These are phyloP conservation scores for Dipteronia sinensis DNA, from an alignment of 345 rosid genomes.

Conservation along the genomic window DNA sequence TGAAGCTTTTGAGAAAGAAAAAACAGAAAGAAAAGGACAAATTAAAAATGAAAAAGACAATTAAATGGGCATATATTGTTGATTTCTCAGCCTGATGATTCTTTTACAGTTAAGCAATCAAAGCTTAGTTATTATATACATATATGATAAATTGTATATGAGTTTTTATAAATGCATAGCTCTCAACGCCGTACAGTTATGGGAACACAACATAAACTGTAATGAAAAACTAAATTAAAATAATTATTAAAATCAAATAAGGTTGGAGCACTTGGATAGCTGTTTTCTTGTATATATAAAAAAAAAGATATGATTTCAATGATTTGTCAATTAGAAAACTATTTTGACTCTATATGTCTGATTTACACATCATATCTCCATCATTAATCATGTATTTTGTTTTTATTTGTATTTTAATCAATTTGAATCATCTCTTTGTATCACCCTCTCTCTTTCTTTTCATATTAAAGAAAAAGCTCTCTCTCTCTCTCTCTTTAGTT, in stretches of 20 bases:
- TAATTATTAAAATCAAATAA: too few species aligned
- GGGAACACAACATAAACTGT: background rate
- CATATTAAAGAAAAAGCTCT: too few species aligned
- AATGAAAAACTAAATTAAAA: too few species aligned
- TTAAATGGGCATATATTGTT: background rate
- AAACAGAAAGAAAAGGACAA: conserved; percentile 2
- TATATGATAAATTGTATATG: background rate
- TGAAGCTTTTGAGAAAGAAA: conserved; percentile 6
- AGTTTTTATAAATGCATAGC: background rate
- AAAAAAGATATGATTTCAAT: too few species aligned
- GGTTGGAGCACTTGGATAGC: too few species aligned
- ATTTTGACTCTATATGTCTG: background rate
- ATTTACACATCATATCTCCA: too few species aligned
- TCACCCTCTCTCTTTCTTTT: background rate
- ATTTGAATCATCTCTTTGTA: background rate
- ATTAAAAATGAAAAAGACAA: background rate
- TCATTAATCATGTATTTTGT: too few species aligned
- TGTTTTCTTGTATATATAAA: too few species aligned
- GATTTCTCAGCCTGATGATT: conserved; percentile 18
- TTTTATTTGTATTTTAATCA: background rate
- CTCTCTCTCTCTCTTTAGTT: too few species aligned
- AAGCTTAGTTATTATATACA: too few species aligned
- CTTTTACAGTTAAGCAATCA: too few species aligned
- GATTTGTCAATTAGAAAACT: background rate
- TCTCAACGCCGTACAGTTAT: background rate